phyloP scores from a whole-genome alignment of 2,329 filamentous ascomycete species.

The Penicillium freii region DNA sequence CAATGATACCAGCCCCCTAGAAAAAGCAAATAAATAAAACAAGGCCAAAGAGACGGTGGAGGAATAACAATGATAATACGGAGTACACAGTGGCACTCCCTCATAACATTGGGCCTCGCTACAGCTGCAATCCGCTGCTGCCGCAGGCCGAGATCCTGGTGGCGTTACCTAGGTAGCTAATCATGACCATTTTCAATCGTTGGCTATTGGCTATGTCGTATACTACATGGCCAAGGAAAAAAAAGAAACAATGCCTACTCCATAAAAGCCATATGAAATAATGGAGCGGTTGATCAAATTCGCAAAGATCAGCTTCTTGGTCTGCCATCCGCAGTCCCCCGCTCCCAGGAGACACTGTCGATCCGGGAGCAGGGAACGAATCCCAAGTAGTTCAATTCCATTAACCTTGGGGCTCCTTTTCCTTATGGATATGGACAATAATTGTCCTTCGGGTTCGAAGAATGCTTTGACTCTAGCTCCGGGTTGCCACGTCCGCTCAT shows the following conservation, averaged over 20 bases:
- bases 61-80: neutral
- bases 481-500: slow-evolving; percentile 2
- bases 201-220: neutral
- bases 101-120: slow-evolving; percentile 2
- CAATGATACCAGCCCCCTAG: neutral
- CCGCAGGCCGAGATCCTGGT: neutral
- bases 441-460: neutral
- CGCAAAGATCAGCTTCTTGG: neutral
- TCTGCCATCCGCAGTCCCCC: slow-evolving; percentile 4
- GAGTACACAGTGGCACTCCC: neutral
- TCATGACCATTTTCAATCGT: neutral
- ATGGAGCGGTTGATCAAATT: neutral
- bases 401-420: neutral
- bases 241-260: neutral
- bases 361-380: slow-evolving; percentile 20
- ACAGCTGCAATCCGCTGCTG: slow-evolving; percentile 1
- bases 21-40: neutral
- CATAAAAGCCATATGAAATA: neutral
- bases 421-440: neutral
- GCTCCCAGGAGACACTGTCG: slow-evolving; percentile 12
- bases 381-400: slow-evolving; percentile 12
- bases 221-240: neutral
- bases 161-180: neutral
- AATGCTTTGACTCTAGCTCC: slow-evolving; percentile 4
- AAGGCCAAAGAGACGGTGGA: slow-evolving; percentile 1